Base-by-base conservation (phyloP, 176 grass and related monocot species). In the Aegilops bicornis region DNA sequence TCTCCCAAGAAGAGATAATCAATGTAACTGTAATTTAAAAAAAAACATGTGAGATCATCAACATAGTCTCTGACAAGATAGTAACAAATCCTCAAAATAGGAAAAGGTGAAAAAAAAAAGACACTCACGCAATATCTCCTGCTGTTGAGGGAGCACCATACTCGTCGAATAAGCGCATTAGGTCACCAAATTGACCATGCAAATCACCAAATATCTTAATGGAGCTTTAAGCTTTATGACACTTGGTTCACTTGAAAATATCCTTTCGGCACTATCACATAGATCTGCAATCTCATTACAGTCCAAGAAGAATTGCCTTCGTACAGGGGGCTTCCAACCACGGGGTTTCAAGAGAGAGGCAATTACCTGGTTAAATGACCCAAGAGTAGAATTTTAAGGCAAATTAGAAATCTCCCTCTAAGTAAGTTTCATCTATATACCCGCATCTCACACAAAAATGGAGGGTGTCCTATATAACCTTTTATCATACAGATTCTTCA, bases 1-100 rank as follows among this genome's bases (percentile, higher is more conserved):
- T 99, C 97, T 94, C 97, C 97, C 92, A 99, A 91, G 86, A 99
- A 99, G 27, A 99, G 94, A 79, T 99, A 99, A 90, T 99, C 97
- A 48, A 99, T 99, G 83, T 99, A 99, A 65, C 97, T 99, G 89
- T 50, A 12, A 23, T 61, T 60, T 13, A 6, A 86, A 80, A 22
- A 22, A 52, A 72, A 29, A 60, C 56, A 61, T 23, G 25, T 22
- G 10, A 31, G 52, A 17, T 83, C 23, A 80, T 23, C 29, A 64
- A 22, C 3, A 27, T 2, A 37, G 2, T 65, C 23, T 36, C 78
- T 33, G 7, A 8, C 7, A 23, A 77, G 64, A 72, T 64, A 59
- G 7, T 0, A 80, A 59, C 23, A 76, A 79, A 36, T 63, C 16
- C 29, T 43, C 24, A 11, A 74, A 79, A 65, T 54, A 66, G 29